Evolutionary conservation across 441 rosid species (phyloP).

Genomic region (Bocquillonia castaneifolia): DNA sequence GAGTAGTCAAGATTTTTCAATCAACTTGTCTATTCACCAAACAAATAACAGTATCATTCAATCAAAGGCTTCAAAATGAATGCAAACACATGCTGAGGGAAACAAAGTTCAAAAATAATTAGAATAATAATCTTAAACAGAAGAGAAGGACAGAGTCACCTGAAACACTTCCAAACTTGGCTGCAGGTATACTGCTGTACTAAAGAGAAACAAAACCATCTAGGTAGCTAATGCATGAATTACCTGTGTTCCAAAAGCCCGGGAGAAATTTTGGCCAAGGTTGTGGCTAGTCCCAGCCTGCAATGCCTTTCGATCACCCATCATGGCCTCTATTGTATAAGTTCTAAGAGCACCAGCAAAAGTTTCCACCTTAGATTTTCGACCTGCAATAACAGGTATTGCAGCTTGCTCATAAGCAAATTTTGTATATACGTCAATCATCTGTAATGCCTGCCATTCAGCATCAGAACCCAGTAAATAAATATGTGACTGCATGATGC

Average conservation of each 20-base stretch:
- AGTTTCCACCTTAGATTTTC: slow-evolving; percentile 77
- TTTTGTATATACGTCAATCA: slow-evolving; percentile 78
- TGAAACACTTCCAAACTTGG: neutral
- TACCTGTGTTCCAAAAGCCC: slow-evolving; percentile 81
- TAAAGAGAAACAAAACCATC: neutral
- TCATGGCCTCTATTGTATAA: slow-evolving; percentile 94
- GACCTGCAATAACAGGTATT: slow-evolving; percentile 82
- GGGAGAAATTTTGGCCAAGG: slow-evolving; percentile 82
- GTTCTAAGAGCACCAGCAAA: slow-evolving; percentile 87
- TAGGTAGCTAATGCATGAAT: neutral
- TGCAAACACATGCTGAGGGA: neutral
- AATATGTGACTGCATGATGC: slow-evolving; percentile 6
- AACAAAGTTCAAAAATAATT: neutral
- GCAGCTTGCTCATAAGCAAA: slow-evolving; percentile 93
- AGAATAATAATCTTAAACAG: neutral
- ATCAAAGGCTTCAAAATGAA: neutral
- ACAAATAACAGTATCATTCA: no score
- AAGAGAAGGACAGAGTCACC: neutral
- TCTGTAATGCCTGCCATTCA: slow-evolving; percentile 67
- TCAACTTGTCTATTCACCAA: no score
- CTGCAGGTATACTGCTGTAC: neutral
- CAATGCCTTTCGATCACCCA: slow-evolving; percentile 90
- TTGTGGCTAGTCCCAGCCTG: slow-evolving; percentile 94
- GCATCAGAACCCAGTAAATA: slow-evolving; percentile 32
- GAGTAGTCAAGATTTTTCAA: no score